These are phyloP conservation scores for Artomyces pyxidatus DNA, from an alignment of 768 basidiomycete species.

Conservation along the genomic window DNA sequence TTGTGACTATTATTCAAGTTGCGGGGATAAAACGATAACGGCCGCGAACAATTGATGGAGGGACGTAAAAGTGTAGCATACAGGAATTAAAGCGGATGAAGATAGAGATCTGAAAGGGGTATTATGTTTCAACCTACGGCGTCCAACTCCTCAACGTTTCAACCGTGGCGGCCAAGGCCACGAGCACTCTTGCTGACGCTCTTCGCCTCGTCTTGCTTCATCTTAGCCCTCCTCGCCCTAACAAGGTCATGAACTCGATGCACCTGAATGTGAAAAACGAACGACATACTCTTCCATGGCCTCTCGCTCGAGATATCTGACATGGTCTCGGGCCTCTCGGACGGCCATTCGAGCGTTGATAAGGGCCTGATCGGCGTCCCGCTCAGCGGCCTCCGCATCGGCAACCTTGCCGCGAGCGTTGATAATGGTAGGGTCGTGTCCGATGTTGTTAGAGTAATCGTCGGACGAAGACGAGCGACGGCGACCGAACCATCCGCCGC, in stretches of 20 bases:
- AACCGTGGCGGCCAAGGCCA: conserved; percentile 10
- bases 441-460: conserved; percentile 13
- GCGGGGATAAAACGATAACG: no score
- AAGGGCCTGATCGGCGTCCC: conserved; percentile 3
- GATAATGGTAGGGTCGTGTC: conserved; percentile 37
- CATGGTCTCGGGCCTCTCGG: conserved; percentile 5
- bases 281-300: conserved; percentile 4
- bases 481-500: conserved; percentile 19
- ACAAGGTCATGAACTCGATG: background rate
- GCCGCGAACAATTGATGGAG: no score
- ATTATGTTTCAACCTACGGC: no score
- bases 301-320: conserved; percentile 2
- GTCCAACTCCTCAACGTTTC: no score
- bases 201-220: conserved; percentile 4
- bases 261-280: background rate
- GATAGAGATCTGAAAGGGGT: no score
- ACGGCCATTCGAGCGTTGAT: background rate
- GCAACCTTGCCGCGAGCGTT: conserved; percentile 36
- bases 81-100: no score
- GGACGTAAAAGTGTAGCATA: no score
- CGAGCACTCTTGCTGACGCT: conserved; percentile 3
- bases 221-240: conserved; percentile 3
- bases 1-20: no score
- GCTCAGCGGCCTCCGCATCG: conserved; percentile 3
- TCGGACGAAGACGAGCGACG: conserved; percentile 20